phyloP scores from a whole-genome alignment of 176 grass and related monocot species.

The Stipa capillata region DNA sequence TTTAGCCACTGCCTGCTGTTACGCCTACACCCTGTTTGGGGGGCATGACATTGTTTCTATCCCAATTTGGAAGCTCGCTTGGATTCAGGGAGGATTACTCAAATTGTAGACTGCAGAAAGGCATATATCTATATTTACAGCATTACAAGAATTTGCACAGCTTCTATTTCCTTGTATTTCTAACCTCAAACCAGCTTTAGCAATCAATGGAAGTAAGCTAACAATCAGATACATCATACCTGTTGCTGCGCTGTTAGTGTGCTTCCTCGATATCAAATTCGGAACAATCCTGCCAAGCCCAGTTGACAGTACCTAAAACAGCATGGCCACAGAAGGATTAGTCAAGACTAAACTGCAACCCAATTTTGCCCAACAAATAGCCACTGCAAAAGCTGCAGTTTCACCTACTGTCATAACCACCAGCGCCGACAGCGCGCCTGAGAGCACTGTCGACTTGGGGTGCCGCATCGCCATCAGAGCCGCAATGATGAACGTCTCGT shows the following conservation, averaged over 20 bases:
- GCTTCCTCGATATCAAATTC: constrained; percentile 96
- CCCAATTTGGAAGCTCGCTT: background rate
- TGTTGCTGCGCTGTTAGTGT: constrained; percentile 92
- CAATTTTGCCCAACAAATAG: background rate
- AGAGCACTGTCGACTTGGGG: constrained; percentile 86
- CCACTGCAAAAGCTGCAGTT: background rate
- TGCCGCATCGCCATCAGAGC: constrained; percentile 98
- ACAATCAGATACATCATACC: constrained; percentile 28
- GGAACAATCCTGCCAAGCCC: constrained; percentile 87
- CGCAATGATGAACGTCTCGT: constrained; percentile 96
- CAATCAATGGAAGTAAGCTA: background rate
- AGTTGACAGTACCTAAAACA: constrained; percentile 65
- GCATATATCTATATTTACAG: background rate
- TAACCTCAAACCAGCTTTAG: background rate
- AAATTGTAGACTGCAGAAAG: background rate
- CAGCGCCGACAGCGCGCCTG: constrained; percentile 69
- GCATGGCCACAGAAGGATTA: background rate
- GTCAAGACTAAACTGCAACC: background rate
- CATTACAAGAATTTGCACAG: background rate
- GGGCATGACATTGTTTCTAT: too few relatives aligned
- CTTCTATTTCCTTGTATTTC: background rate
- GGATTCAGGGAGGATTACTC: background rate
- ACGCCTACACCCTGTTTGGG: too few relatives aligned
- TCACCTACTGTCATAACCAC: constrained; percentile 83
- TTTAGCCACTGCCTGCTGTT: background rate